Conservation (phyloP, 139 green algal species). For the Bryopsis sp. region DNA sequence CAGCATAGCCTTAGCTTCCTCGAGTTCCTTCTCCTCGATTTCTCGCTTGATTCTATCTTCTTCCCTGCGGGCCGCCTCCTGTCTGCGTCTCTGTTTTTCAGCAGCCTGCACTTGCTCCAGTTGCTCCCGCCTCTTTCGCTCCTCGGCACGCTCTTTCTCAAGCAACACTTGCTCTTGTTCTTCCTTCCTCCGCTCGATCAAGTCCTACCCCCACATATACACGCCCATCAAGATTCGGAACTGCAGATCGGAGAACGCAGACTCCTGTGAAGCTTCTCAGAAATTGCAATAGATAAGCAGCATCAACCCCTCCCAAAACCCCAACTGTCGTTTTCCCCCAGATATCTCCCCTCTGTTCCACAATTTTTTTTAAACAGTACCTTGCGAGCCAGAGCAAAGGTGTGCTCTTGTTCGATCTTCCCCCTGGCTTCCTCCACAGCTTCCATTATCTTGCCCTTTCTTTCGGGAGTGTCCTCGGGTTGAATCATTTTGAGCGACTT, state of each 20-base stretch:
- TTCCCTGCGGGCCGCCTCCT: slow-evolving; percentile 26
- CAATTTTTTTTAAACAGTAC: no score
- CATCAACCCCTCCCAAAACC: background rate
- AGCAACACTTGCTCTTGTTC: slow-evolving; percentile 70
- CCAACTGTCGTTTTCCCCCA: no score
- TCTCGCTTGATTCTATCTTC: slow-evolving; percentile 47
- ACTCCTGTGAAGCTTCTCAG: background rate
- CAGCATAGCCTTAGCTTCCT: slow-evolving; percentile 45
- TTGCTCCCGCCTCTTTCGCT: slow-evolving; percentile 59
- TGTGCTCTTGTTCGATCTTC: slow-evolving; percentile 66
- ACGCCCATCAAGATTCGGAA: no score
- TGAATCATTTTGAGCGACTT: slow-evolving; percentile 55
- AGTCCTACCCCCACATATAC: slow-evolving; percentile 27
- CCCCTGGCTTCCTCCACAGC: slow-evolving; percentile 34
- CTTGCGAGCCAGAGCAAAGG: slow-evolving; percentile 66
- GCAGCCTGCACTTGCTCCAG: slow-evolving; percentile 60
- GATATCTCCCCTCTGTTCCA: no score
- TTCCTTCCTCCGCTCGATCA: slow-evolving; percentile 97
- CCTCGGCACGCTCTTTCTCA: slow-evolving; percentile 77
- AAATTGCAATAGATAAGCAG: background rate
- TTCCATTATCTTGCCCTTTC: slow-evolving; percentile 24
- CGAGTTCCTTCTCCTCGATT: slow-evolving; percentile 54
- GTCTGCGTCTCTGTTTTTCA: slow-evolving; percentile 24
- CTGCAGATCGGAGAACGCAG: background rate
- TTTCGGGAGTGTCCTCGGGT: slow-evolving; percentile 16